Evolutionary conservation across 2,329 filamentous ascomycete genomes (phyloP).

Genomic region (Neonectria magnoliae): DNA sequence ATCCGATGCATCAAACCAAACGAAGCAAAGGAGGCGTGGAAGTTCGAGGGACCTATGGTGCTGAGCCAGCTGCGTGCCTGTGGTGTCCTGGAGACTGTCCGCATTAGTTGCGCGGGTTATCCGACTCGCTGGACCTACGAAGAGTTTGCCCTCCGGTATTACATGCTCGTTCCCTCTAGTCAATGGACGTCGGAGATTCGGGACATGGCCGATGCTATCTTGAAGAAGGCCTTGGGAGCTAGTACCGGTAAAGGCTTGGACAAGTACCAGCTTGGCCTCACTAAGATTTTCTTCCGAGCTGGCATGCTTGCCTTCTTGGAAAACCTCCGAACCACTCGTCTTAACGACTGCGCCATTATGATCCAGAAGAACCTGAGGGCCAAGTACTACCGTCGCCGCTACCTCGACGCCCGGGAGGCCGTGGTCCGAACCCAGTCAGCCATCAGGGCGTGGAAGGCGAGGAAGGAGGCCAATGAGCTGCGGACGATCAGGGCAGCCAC

Average conservation of each 20-base stretch:
- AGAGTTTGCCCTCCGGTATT: constrained; percentile 96
- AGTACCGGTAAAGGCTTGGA: constrained; percentile 79
- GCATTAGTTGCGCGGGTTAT: constrained; percentile 97
- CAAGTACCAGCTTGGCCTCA: constrained; percentile 97
- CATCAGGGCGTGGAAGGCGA: constrained; percentile 79
- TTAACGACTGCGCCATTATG: constrained; percentile 95
- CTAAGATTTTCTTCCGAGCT: constrained; percentile 99
- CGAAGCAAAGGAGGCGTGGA: constrained; percentile 95
- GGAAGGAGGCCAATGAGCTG: constrained; percentile 81
- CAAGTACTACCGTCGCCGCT: constrained; percentile 94
- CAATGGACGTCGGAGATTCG: constrained; percentile 95
- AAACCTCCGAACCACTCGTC: constrained; percentile 86
- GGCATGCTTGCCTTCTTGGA: constrained; percentile 99
- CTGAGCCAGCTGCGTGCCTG: constrained; percentile 96
- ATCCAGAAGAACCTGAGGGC: constrained; percentile 98
- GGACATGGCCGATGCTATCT: constrained; percentile 91
- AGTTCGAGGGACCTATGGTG: constrained; percentile 99
- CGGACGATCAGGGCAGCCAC: constrained; percentile 88
- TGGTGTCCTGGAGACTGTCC: constrained; percentile 97
- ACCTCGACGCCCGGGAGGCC: constrained; percentile 84
- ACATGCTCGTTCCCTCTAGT: constrained; percentile 92
- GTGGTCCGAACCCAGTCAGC: constrained; percentile 84
- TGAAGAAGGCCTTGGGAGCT: constrained; percentile 86
- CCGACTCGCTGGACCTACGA: constrained; percentile 99
- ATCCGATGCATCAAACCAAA: constrained; percentile 99